Base-by-base conservation (phyloP, 495 filamentous ascomycete species). In the Apodospora peruviana region DNA sequence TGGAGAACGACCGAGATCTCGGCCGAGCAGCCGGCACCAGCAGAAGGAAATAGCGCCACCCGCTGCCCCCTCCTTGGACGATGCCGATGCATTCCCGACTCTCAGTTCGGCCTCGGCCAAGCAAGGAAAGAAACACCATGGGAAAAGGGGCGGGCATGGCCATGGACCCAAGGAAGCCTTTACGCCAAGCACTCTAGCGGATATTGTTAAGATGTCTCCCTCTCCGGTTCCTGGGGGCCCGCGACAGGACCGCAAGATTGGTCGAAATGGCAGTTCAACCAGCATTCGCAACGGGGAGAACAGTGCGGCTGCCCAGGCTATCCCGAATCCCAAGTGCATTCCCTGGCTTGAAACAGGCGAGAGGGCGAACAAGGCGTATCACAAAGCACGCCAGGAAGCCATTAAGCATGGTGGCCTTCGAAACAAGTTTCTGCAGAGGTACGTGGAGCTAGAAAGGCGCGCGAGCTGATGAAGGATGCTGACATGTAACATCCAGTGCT, bases 351-450 rank as follows among this genome's bases (percentile, higher is more conserved):
- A 96, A 64, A 97, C 94, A 2, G 94, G 94, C n/a, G 82, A 86
- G 9, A 82, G 76, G 34, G 85, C 87, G 40, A 97, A 99, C 67
- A 87, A 88, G 68, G 84, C 87, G 34, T 99, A 99, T 64, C 83
- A 97, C 50, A 94, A 95, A 65, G 88, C 88, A 48, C 82, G 94
- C 34, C 86, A 88, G 55, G 89, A 96, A 63, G 94, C 94, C 22
- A 94, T 97, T 63, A 91, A 91, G 65, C 94, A 99, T 63, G 94
- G 93, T 51, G 90, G 89, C 46, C 79, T 93, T 64, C 80, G 94
- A 45, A 97, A 97, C 67, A 97, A 97, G 60, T 99, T 96, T 61
- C 72, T 99, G 22, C 93, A 98, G 65, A 94, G 89, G 89, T 93
- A 71, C 57, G 53, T 44, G 12, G 22, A 41, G 17, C n/a, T 20